A percentile compares a stretch with the other conserved stretches of the same genome.
Evolutionary conservation across 2,329 filamentous ascomycete genomes (phyloP).

Genomic region (Penicillium sp.): DNA sequence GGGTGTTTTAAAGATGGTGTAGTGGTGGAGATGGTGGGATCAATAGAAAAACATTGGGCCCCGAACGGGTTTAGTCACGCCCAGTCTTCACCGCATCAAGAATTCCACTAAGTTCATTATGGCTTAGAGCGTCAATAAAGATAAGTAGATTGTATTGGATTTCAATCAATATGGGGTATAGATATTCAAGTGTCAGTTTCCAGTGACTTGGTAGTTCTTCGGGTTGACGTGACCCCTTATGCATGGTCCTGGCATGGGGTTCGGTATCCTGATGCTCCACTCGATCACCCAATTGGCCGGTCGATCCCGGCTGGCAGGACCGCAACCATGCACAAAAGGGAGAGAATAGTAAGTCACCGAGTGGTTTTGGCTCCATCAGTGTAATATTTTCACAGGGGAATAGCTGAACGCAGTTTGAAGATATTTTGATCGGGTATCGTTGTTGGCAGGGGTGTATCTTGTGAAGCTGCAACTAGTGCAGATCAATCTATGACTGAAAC

Average conservation of each 20-base stretch:
- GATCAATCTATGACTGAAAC: background rate
- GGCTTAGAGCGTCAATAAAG: background rate
- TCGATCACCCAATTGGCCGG: constrained; percentile 9
- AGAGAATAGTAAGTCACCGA: no score
- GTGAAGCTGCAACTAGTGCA: no score
- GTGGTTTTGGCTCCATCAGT: no score
- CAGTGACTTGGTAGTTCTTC: background rate
- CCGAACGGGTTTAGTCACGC: constrained; percentile 28
- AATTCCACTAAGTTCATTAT: background rate
- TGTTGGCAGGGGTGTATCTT: background rate
- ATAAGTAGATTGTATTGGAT: background rate
- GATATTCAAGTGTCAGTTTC: background rate
- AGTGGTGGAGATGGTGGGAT: constrained; percentile 7
- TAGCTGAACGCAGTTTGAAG: no score
- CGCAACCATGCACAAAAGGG: background rate
- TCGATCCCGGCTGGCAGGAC: constrained; percentile 5
- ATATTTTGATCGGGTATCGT: background rate
- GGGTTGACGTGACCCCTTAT: background rate
- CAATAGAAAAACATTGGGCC: constrained; percentile 24
- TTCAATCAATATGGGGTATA: background rate
- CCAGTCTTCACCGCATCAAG: constrained; percentile 25
- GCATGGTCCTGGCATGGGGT: constrained; percentile 5
- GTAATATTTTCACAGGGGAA: no score
- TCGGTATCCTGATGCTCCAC: constrained; percentile 24
- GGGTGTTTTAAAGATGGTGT: background rate